Evolutionary conservation across 139 green algal species (phyloP), one percentile per base, ranked within the genome.

Genomic region (Asterochloris sp.): DNA sequence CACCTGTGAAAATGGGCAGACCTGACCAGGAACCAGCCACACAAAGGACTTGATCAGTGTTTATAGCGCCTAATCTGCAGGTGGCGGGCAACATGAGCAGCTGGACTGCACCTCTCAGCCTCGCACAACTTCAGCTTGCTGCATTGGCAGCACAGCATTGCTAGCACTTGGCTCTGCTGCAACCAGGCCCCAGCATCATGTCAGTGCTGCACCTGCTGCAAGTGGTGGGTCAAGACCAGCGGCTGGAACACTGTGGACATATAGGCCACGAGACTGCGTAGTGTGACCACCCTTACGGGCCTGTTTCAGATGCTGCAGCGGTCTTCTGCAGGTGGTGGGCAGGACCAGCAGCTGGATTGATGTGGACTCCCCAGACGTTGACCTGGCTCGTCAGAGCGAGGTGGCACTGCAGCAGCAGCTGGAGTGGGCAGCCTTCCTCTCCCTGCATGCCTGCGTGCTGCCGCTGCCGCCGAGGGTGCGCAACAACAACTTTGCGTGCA

Each of bases 341-440:
- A 80, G 83, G 12, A 81, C 92, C 13, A 96, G 90, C 80, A 16
- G 74, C 12, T 98, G 96, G 94, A 92, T 98, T 12, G 84, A 97
- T 83, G 85, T 91, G 2, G 95, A 94, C 28, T n/a, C 84, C 1
- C 8, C 64, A 12, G 81, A 91, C 26, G 24, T 74, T 1, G 71
- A 69, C 0, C 23, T 92, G 61, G 76, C 85, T 12, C 29, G 74
- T 9, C 85, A 91, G 78, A 95, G 90, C 67, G 84, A 89, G 73
- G 82, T 84, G 0, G 90, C 92, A 0, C 86, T 99, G 62, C 74
- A 83, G 28, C 86, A 94, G 81, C 91, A 99, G 89, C 92, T 99
- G 69, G 91, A 81, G 6, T 99, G 96, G 96, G 96, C 96, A 13
- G 89, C 88, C 13, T 95, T 98, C 88, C 86, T 98, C 26, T 94